Conservation (phyloP, 2,329 filamentous ascomycete genomes). For the Fusarium lateritium region DNA sequence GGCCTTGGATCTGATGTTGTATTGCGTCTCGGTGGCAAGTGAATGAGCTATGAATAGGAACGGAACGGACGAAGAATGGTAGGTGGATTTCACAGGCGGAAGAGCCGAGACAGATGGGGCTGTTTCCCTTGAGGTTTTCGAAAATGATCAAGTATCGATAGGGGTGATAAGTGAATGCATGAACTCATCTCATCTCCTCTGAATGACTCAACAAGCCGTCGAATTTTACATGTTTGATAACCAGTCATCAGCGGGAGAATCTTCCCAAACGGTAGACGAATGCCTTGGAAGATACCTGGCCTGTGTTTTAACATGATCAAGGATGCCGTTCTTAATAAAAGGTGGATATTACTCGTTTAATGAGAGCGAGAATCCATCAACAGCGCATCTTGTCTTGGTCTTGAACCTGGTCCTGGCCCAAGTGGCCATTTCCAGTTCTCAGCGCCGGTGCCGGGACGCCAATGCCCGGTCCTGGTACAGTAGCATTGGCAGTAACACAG, state of each 20-base stretch:
- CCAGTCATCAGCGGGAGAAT: constrained; percentile 21
- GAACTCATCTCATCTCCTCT: constrained; percentile 34
- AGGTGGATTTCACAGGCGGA: constrained; percentile 17
- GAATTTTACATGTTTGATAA: constrained; percentile 18
- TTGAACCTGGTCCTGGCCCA: constrained; percentile 24
- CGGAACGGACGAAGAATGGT: constrained; percentile 14
- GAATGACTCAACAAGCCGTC: constrained; percentile 6
- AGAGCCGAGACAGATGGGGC: constrained; percentile 17
- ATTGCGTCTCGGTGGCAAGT: constrained; percentile 35
- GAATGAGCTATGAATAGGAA: constrained; percentile 42
- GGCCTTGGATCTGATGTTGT: constrained; percentile 32
- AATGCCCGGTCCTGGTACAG: constrained; percentile 14
- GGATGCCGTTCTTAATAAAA: constrained; percentile 18
- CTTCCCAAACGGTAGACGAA: constrained; percentile 2
- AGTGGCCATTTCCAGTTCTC: constrained; percentile 44
- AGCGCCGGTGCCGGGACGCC: constrained; percentile 30
- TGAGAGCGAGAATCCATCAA: constrained; percentile 24
- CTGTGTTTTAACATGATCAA: constrained; percentile 21
- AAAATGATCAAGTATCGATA: constrained; percentile 1
- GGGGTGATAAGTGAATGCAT: constrained; percentile 33
- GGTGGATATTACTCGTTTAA: constrained; percentile 38
- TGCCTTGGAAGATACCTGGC: constrained; percentile 34
- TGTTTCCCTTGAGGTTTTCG: neutral
- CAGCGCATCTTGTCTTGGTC: constrained; percentile 13
- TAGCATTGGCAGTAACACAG: constrained; percentile 2